Evolutionary conservation across 495 filamentous ascomycete genomes (phyloP), one percentile per base, ranked within the genome.

Genomic region (Ramalina intermedia): DNA sequence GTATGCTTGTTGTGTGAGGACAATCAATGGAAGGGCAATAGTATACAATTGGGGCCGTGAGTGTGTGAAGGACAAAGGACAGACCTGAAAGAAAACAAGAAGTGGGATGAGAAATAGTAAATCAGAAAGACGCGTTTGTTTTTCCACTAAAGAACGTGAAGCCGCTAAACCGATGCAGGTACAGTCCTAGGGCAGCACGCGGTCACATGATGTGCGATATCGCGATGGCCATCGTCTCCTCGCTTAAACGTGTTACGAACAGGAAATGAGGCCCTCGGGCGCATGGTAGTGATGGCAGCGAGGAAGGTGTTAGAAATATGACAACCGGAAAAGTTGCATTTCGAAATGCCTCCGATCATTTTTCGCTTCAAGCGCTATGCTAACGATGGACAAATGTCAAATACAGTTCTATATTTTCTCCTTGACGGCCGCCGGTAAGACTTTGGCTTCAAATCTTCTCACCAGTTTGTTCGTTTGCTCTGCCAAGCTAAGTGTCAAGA

Each of bases 381-480:
- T 8, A 33, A 44, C 26, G 41, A 44, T 44, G 41, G 11, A 43
- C 36, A 27, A 29, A 11, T 24, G 23, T 38, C 36, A 27, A 29
- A 11, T 24, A 6, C 16, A 9, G 8, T 14, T 46, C 53, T 69
- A 78, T 46, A 78, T 58, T 45, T 64, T 66, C 20, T 65, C 69
- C 49, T 70, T 73, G 17, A 72, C 37, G 3, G 63, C 64, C 23
- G 69, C 63, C 26, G 78, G 66, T 12, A 82, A 61, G 41, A 94
- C 61, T 18, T 73, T 73, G 47, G 79, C 67, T 64, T 98, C 91
- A 16, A 93, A 62, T 60, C 74, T 80, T 54, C 80, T 72, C 66
- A 96, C 78, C 20, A 88, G 59, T 69, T 94, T 96, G 65, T 90
- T 96, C 1, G 91, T 99, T 68, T 96, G 91, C 64, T 99, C 91